Evolutionary conservation across 768 basidiomycete species (phyloP), one percentile per base, ranked within the genome.

Genomic region (Tulasnella sp.): DNA sequence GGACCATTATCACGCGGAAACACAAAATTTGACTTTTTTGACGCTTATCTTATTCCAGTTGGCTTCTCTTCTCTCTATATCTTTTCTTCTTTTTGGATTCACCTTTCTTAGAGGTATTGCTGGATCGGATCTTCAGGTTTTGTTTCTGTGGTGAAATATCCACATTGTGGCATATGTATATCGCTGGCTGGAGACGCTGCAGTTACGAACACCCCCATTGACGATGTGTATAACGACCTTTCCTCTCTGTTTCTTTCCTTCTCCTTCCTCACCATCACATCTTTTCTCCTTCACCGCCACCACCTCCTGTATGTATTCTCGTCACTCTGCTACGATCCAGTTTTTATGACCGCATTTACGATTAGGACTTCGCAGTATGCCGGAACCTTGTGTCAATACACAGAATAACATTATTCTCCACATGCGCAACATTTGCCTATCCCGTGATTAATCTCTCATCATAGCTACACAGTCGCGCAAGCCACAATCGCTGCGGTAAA

Each of bases 121-220:
- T 37, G 72, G 42, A 40, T 73, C 14, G 34, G 72, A 73, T 44
- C 74, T 75, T 75, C 48, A 7, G 40, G 40, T 50, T 50, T 34
- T 16, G 1, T 44, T 50, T 42, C 18, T 7, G 48, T 75, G 28
- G 28, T 44, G 72, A 73, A 11, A 54, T 54, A 54, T 2, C 54
- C 54, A 54, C 95, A n/a, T 28, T 34, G 60, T 64, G n/a, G 34
- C 60, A 64, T 64, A 64, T 28, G 60, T 64, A 64, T 34, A 64
- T 64, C 60, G 60, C 60, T 64, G n/a, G n/a, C 9, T 31, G 60
- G 60, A 64, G 28, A 64, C 31, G 60, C 34, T 64, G 3, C 60
- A 24, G 60, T 64, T 64, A 64, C 60, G 60, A 64, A 20, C 44
- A 42, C 31, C 28, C 60, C 60, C 60, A 64, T 64, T 64, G 60